Conservation (phyloP, 2,329 filamentous ascomycete species). For the Hypoxylon sp. region DNA sequence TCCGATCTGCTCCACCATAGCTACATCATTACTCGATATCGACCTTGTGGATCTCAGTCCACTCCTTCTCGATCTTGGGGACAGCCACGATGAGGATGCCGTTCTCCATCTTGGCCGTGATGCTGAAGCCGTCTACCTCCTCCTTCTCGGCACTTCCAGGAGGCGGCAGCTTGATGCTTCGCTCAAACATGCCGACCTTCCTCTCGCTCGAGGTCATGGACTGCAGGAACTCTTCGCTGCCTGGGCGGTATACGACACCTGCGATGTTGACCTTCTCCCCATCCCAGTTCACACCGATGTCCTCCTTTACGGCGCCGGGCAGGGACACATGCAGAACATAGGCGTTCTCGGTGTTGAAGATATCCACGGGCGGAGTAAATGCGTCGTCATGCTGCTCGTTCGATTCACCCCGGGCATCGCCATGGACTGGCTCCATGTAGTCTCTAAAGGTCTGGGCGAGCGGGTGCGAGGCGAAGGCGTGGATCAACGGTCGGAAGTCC, state of each 20-base stretch:
- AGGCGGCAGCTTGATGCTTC: conserved; percentile 69
- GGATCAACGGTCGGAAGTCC: conserved; percentile 52
- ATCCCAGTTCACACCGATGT: conserved; percentile 80
- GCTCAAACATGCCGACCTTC: conserved; percentile 77
- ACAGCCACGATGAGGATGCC: conserved; percentile 80
- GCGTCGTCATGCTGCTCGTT: conserved; percentile 45
- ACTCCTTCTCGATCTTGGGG: conserved; percentile 73
- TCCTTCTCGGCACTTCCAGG: conserved; percentile 55
- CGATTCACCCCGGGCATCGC: conserved; percentile 28
- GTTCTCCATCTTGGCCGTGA: conserved; percentile 80
- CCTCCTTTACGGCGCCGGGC: conserved; percentile 80
- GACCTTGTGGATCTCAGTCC: conserved; percentile 68
- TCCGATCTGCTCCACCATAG: background rate
- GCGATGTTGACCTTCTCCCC: conserved; percentile 73
- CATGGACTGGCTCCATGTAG: conserved; percentile 45
- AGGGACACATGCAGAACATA: conserved; percentile 79
- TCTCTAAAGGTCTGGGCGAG: conserved; percentile 53
- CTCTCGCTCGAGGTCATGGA: conserved; percentile 71
- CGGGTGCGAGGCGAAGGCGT: conserved; percentile 52
- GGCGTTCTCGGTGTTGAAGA: conserved; percentile 72
- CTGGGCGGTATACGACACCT: conserved; percentile 76
- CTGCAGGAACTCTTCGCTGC: conserved; percentile 72
- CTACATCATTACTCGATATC: conserved; percentile 58
- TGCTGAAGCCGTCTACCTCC: conserved; percentile 70
- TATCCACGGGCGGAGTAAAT: conserved; percentile 73